Evolutionary conservation across 345 rosid genomes (phyloP).

Genomic region (Salix arbutifolia): DNA sequence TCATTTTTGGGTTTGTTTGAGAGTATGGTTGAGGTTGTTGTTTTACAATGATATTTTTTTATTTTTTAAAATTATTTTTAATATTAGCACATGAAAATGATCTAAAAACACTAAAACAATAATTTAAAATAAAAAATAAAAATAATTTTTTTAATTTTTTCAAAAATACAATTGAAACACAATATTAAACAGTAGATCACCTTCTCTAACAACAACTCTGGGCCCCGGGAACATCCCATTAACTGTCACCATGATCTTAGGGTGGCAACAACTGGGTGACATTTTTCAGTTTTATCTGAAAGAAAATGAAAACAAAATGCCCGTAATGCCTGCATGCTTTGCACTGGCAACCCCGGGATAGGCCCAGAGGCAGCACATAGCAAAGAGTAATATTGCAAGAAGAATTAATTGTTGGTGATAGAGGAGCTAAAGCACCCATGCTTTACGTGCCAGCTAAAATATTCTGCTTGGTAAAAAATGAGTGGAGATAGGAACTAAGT

Average conservation of each 20-base stretch:
- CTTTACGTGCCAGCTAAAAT: background rate
- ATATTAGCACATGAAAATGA: too few species aligned
- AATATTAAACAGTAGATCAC: conserved; percentile 35
- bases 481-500: background rate
- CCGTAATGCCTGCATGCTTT: conserved; percentile 39
- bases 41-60: too few species aligned
- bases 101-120: too few species aligned
- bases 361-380: conserved; percentile 17
- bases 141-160: too few species aligned
- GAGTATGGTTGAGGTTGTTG: too few species aligned
- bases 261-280: conserved; percentile 46
- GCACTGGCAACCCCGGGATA: conserved; percentile 27
- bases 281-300: conserved; percentile 38
- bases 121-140: too few species aligned
- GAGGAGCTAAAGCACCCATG: conserved; percentile 20
- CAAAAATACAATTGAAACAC: too few species aligned
- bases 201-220: conserved; percentile 47
- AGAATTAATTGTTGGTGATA: conserved; percentile 15
- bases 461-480: background rate
- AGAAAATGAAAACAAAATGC: background rate
- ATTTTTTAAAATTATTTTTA: too few species aligned
- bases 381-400: conserved; percentile 14
- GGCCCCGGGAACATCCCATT: conserved; percentile 62
- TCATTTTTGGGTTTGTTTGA: conserved; percentile 18
- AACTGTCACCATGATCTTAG: conserved; percentile 46